Evolutionary conservation across 345 rosid genomes (phyloP).

Genomic region (Nephelium lappaceum): DNA sequence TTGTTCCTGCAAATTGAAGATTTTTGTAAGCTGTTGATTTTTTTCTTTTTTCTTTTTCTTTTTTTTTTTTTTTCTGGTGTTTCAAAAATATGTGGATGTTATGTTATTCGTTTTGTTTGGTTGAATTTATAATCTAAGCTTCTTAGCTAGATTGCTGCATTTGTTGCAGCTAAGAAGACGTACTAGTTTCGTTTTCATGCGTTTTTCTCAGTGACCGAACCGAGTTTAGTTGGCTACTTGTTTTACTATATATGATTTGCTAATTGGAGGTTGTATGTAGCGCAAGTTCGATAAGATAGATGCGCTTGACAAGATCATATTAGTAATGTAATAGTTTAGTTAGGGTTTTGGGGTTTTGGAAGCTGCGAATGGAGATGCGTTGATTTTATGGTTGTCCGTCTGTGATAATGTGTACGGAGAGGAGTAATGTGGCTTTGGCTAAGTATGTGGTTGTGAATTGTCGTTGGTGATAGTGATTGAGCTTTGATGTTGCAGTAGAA

Average conservation of each 20-base stretch:
- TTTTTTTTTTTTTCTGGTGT: conserved; percentile 3
- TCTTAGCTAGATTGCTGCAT: conserved; percentile 8
- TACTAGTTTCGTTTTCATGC: neutral
- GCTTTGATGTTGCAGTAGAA: neutral
- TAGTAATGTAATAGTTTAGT: neutral
- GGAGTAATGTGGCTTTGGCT: neutral
- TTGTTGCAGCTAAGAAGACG: neutral
- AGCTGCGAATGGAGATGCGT: neutral
- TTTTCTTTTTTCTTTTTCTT: too few relatives aligned
- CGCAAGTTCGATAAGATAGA: neutral
- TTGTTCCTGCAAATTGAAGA: neutral
- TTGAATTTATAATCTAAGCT: neutral
- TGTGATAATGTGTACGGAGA: neutral
- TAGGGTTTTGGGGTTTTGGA: conserved; percentile 6
- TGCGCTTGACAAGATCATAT: neutral
- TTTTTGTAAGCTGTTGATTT: neutral
- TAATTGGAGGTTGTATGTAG: neutral
- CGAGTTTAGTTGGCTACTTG: neutral
- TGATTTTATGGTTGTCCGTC: neutral
- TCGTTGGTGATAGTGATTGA: neutral
- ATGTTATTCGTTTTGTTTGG: neutral
- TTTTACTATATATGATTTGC: neutral
- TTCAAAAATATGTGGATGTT: neutral
- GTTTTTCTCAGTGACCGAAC: neutral
- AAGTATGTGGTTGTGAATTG: neutral